Evolutionary conservation across 768 basidiomycete genomes (phyloP).

Genomic region (Mycena sanguinolenta): DNA sequence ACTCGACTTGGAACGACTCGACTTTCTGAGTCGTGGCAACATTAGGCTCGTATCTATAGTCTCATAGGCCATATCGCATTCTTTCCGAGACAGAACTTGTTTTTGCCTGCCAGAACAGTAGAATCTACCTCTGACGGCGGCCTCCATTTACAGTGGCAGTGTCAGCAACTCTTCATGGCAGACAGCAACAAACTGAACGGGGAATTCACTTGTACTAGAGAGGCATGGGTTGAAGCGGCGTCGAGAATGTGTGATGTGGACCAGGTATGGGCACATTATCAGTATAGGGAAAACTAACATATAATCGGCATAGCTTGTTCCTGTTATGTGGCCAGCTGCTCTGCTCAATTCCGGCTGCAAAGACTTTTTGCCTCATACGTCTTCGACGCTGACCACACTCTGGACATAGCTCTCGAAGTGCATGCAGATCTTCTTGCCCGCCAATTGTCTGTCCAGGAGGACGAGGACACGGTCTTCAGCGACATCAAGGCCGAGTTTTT

Average conservation of each 20-base stretch:
- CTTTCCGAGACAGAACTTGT: not conserved
- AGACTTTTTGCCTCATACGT: not conserved
- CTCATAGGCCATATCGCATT: not conserved
- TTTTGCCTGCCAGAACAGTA: not conserved
- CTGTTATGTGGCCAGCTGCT: constrained; percentile 7
- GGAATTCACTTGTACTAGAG: not conserved
- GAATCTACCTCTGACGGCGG: not conserved
- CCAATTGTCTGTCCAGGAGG: too few species aligned
- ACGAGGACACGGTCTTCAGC: too few species aligned
- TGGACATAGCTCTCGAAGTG: too few species aligned
- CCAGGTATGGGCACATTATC: not conserved
- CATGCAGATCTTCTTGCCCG: too few species aligned
- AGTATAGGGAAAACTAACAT: too few species aligned
- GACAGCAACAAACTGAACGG: not conserved
- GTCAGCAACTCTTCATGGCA: not conserved
- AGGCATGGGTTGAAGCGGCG: not conserved
- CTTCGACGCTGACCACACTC: not conserved
- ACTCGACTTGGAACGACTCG: too few species aligned
- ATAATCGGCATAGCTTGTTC: not conserved
- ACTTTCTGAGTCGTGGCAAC: too few species aligned
- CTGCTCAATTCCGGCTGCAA: not conserved
- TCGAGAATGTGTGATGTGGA: not conserved
- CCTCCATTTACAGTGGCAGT: not conserved
- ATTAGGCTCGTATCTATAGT: not conserved
- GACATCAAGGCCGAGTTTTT: too few species aligned